Percentiles rank a stretch among this genome's conserved stretches.
phyloP scores from a whole-genome alignment of 495 filamentous ascomycete genomes.

The Aspergillus nanangensis region DNA sequence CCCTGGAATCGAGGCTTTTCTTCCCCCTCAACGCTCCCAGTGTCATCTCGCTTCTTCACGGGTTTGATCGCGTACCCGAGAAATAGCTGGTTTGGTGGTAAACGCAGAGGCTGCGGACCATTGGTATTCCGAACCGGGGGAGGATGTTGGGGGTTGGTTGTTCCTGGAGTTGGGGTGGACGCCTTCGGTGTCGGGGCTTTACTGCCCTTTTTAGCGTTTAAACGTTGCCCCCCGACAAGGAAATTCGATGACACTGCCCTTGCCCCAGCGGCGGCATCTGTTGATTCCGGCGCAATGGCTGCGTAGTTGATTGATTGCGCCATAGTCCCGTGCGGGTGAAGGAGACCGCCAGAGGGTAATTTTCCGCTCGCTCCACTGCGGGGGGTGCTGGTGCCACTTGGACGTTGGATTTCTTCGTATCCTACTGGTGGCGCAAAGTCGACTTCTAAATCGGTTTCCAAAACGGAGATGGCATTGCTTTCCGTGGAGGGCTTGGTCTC shows the following conservation, averaged over 20 bases:
- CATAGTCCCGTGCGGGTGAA: constrained; percentile 88
- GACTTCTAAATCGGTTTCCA: constrained; percentile 92
- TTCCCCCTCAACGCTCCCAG: constrained; percentile 53
- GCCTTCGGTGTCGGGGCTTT: constrained; percentile 77
- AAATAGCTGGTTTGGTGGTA: constrained; percentile 88
- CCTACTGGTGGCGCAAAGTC: constrained; percentile 94
- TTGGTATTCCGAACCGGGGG: constrained; percentile 52
- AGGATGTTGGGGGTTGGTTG: constrained; percentile 50
- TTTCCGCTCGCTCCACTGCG: constrained; percentile 57
- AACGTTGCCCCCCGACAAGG: constrained; percentile 63
- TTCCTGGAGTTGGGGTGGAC: constrained; percentile 70
- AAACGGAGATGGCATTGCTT: constrained; percentile 77
- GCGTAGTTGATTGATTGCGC: constrained; percentile 95
- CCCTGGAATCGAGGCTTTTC: constrained; percentile 80
- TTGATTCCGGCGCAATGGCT: constrained; percentile 79
- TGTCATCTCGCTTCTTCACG: constrained; percentile 72
- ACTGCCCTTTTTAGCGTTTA: constrained; percentile 74
- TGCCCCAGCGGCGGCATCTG: constrained; percentile 54
- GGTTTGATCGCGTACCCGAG: constrained; percentile 93
- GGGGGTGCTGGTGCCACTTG: constrained; percentile 60
- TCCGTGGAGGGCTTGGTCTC: constrained; percentile 82
- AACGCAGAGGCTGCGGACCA: constrained; percentile 79
- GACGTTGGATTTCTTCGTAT: constrained; percentile 73
- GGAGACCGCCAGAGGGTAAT: constrained; percentile 62
- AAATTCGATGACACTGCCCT: constrained; percentile 76